These are phyloP conservation scores for Puccinia coronata DNA, from an alignment of 1,284 basidiomycete species.

Conservation along the genomic window DNA sequence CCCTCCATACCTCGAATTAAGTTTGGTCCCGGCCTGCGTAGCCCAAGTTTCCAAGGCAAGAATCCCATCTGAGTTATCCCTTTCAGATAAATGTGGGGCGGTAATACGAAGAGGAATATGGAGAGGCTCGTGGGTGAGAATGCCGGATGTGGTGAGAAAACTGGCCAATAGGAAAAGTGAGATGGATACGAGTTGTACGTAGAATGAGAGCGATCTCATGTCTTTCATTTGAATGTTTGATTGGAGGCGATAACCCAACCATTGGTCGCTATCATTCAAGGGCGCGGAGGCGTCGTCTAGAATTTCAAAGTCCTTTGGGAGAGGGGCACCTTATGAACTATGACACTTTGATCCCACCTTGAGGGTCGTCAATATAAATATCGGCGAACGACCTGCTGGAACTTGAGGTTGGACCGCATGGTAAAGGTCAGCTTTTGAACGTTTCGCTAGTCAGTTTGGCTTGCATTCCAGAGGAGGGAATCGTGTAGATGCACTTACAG, in stretches of 20 bases:
- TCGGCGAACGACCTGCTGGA: background rate
- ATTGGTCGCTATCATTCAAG: slow-evolving; percentile 17
- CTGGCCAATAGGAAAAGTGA: background rate
- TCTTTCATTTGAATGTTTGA: slow-evolving; percentile 22
- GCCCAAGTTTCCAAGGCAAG: slow-evolving; percentile 41
- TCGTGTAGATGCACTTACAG: background rate
- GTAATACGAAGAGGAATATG: slow-evolving; percentile 17
- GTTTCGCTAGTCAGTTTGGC: too few relatives aligned
- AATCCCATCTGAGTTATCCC: background rate
- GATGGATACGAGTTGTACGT: slow-evolving; percentile 5
- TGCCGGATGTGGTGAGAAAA: background rate
- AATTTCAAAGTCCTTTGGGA: background rate
- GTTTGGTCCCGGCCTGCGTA: slow-evolving; percentile 31
- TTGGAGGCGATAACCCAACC: background rate
- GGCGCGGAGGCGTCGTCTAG: background rate
- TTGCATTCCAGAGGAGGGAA: background rate
- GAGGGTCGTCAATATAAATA: background rate
- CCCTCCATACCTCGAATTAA: slow-evolving; percentile 38
- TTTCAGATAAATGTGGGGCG: slow-evolving; percentile 11
- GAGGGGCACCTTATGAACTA: background rate
- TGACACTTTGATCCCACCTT: background rate
- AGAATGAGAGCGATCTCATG: slow-evolving; percentile 27
- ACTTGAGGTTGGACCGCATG: background rate
- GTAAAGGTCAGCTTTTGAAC: background rate
- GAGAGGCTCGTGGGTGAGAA: background rate